Evolutionary conservation across 75 land plant species (phyloP).

Genomic region (Adiantum capillusveneris): DNA sequence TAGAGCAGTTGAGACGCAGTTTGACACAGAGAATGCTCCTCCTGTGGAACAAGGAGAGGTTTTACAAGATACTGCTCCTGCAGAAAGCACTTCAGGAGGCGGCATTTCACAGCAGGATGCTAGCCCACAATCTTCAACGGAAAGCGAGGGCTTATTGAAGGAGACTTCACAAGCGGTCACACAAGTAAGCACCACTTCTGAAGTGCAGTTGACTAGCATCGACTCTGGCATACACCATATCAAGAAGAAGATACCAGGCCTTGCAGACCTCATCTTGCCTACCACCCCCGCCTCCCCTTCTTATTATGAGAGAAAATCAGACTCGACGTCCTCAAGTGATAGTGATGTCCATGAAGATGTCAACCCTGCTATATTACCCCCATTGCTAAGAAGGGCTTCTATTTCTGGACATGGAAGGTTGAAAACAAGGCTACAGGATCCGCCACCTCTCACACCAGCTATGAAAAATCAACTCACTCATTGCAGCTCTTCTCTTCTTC

Average conservation of each 20-base stretch:
- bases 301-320: background rate
- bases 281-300: background rate
- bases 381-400: background rate
- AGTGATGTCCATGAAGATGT: background rate
- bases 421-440: constrained; percentile 25
- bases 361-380: background rate
- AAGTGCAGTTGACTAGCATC: no score
- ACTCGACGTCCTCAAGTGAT: background rate
- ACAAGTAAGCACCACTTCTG: no score
- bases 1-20: no score
- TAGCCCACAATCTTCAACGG: no score
- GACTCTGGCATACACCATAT: background rate
- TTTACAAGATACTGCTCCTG: no score
- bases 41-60: no score
- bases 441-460: constrained; percentile 20
- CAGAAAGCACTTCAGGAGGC: no score
- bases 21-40: no score
- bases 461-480: constrained; percentile 10
- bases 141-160: no score
- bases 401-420: background rate
- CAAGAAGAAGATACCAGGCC: constrained; percentile 2
- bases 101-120: no score
- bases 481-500: constrained; percentile 4
- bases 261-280: background rate
- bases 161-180: no score